phyloP scores from a whole-genome alignment of 1,284 basidiomycete genomes.

The Gymnopus androsaceus region DNA sequence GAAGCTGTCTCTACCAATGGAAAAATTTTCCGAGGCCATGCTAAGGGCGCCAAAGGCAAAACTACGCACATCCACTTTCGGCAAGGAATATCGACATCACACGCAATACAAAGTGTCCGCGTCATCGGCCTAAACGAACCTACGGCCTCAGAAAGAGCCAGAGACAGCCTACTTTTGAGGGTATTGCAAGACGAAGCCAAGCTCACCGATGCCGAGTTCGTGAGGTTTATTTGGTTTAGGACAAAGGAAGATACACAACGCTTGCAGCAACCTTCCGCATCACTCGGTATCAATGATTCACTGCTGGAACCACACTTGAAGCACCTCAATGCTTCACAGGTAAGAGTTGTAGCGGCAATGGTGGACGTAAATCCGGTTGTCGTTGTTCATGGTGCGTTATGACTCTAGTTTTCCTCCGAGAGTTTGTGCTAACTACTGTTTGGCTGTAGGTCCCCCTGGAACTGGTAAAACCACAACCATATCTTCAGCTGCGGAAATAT shows the following conservation, averaged over 20 bases:
- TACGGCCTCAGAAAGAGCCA: conserved; percentile 36
- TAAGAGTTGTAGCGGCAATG: conserved; percentile 27
- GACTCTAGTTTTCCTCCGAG: neutral
- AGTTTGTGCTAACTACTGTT: neutral
- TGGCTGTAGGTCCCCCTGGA: conserved; percentile 21
- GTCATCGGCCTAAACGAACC: conserved; percentile 38
- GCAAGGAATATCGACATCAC: neutral
- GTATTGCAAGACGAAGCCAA: conserved; percentile 30
- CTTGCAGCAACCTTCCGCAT: neutral
- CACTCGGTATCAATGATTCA: neutral
- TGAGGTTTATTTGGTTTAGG: conserved; percentile 37
- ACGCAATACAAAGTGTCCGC: conserved; percentile 27
- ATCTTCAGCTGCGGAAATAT: conserved; percentile 16
- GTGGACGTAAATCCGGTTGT: conserved; percentile 27
- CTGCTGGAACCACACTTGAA: neutral
- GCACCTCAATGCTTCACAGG: conserved; percentile 35
- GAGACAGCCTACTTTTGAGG: conserved; percentile 34
- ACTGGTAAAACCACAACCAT: conserved; percentile 23
- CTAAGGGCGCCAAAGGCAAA: conserved; percentile 30
- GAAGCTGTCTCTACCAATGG: conserved; percentile 31
- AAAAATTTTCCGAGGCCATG: conserved; percentile 29
- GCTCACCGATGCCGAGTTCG: conserved; percentile 30
- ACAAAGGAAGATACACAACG: conserved; percentile 15
- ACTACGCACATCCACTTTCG: conserved; percentile 30
- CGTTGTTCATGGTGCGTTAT: conserved; percentile 31